These are phyloP conservation scores for Trichophyton simii DNA, from an alignment of 2,329 filamentous ascomycete species.

Conservation along the genomic window DNA sequence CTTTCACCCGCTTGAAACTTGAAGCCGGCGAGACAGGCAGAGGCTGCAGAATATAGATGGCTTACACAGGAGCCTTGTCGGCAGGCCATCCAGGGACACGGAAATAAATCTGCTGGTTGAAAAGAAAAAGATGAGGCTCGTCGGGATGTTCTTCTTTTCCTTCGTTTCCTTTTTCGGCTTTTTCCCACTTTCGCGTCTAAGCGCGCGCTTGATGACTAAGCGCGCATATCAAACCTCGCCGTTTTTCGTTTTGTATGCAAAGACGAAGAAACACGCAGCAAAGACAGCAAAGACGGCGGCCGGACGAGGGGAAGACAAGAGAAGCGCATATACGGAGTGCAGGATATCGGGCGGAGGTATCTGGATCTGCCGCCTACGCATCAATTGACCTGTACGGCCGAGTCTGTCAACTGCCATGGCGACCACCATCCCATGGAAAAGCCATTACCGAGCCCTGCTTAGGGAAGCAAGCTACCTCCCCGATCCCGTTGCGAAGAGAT, in stretches of 20 bases:
- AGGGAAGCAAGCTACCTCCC: conserved; percentile 50
- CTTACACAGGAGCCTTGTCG: conserved; percentile 3
- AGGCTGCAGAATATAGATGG: conserved; percentile 6
- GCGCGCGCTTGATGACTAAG: conserved; percentile 10
- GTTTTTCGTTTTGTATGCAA: not conserved
- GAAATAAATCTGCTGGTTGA: not conserved
- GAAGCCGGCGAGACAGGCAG: not conserved
- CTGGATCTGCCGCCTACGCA: not conserved
- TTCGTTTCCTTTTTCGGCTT: not conserved
- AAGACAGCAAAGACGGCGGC: not conserved
- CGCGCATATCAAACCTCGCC: not conserved
- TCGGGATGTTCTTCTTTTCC: not conserved
- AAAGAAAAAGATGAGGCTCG: not conserved
- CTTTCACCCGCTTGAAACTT: not conserved
- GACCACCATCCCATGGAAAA: conserved; percentile 22
- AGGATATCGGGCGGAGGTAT: not conserved
- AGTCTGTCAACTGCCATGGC: not conserved
- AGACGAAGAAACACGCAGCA: not conserved
- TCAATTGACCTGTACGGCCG: not conserved
- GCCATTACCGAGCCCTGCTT: conserved; percentile 44
- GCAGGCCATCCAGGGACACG: not conserved
- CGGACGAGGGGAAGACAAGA: not conserved
- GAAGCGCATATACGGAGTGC: not conserved
- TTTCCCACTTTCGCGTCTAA: conserved; percentile 7
- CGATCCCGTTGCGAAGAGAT: conserved; percentile 41